Evolutionary conservation across 1,284 basidiomycete species (phyloP).

Genomic region (Pterulicium gracile): DNA sequence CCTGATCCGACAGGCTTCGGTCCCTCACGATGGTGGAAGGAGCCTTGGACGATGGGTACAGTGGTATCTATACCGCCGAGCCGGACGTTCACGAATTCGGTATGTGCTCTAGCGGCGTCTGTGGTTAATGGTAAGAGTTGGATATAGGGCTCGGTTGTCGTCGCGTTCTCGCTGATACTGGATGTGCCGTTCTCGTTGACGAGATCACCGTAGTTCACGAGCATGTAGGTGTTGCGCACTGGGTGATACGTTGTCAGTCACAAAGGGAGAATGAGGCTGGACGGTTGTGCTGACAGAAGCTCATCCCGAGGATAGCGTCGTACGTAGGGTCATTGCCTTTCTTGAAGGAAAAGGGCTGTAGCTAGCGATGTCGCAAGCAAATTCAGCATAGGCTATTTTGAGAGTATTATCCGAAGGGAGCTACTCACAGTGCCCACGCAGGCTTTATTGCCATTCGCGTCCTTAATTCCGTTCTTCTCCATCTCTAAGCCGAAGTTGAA

Average conservation of each 20-base stretch:
- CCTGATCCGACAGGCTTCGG: not conserved
- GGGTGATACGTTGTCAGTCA: not conserved
- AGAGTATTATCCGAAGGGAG: conserved; percentile 1
- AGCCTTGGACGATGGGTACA: conserved; percentile 1
- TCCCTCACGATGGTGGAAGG: no score
- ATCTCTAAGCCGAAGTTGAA: not conserved
- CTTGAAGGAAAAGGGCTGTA: conserved; percentile 35
- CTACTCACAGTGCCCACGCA: conserved; percentile 40
- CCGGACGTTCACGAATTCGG: conserved; percentile 41
- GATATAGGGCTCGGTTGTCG: conserved; percentile 36
- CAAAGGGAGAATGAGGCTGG: conserved; percentile 9
- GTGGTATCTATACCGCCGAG: conserved; percentile 39
- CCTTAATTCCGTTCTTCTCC: conserved; percentile 18
- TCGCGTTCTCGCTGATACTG: no score
- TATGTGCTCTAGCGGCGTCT: conserved; percentile 28
- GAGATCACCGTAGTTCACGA: conserved; percentile 53
- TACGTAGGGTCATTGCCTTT: conserved; percentile 23
- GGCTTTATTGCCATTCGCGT: conserved; percentile 22
- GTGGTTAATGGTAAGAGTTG: conserved; percentile 45
- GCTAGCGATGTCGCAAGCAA: conserved; percentile 23
- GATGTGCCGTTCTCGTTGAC: conserved; percentile 26
- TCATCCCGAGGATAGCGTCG: conserved; percentile 43
- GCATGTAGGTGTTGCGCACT: conserved; percentile 47
- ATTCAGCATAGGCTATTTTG: conserved; percentile 5
- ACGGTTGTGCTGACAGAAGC: conserved; percentile 45